These are phyloP conservation scores for Nicotiana tabacum DNA, from an alignment of 257 asterid genomes.

Conservation along the genomic window DNA sequence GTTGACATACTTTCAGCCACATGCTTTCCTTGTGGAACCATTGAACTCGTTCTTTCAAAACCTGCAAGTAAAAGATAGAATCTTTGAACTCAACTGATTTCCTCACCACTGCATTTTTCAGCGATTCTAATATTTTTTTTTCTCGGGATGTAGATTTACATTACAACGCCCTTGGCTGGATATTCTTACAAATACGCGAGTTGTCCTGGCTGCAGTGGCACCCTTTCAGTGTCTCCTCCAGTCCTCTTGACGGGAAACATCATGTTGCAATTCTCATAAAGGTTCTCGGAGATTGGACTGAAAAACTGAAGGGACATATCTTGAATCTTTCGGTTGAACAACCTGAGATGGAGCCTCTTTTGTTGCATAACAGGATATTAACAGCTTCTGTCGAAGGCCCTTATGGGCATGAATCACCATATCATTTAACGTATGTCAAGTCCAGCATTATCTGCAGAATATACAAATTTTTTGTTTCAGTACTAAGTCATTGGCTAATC, in stretches of 20 bases:
- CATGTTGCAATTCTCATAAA: constrained; percentile 47
- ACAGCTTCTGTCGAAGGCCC: constrained; percentile 77
- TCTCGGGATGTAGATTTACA: constrained; percentile 33
- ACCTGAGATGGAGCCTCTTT: constrained; percentile 12
- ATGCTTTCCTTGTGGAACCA: constrained; percentile 54
- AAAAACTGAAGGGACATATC: constrained; percentile 28
- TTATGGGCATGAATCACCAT: constrained; percentile 81
- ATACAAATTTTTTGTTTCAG: neutral
- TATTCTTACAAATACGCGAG: constrained; percentile 48
- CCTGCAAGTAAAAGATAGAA: constrained; percentile 33
- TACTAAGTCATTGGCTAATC: neutral
- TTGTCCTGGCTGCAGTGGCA: constrained; percentile 70
- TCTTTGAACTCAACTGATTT: neutral
- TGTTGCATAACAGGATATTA: constrained; percentile 23
- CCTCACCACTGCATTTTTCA: neutral
- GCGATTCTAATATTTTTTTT: neutral
- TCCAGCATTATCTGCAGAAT: neutral
- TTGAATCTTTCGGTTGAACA: constrained; percentile 17
- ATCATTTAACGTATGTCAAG: constrained; percentile 51
- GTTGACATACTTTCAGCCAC: constrained; percentile 50
- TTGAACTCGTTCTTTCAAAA: constrained; percentile 51
- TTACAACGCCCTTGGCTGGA: constrained; percentile 70
- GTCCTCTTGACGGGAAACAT: constrained; percentile 49
- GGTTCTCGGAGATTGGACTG: constrained; percentile 60
- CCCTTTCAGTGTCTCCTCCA: constrained; percentile 64